phyloP scores from a whole-genome alignment of 495 filamentous ascomycete genomes.

The Penicillium egyptiacum region DNA sequence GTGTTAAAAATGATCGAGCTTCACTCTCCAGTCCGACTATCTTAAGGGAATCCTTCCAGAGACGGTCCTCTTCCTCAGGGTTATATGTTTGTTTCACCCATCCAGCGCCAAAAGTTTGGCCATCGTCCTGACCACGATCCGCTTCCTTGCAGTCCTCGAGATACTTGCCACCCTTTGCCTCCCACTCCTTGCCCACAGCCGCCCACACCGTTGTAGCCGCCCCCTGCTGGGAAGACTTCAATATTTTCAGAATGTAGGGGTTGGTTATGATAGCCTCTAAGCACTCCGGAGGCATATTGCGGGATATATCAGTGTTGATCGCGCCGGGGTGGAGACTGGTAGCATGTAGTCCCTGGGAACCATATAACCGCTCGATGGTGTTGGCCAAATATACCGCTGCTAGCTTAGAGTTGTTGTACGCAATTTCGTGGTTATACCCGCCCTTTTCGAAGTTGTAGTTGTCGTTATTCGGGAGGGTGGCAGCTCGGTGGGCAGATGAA shows the following conservation, averaged over 20 bases:
- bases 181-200: conserved; percentile 37
- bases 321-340: conserved; percentile 41
- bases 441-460: conserved; percentile 29
- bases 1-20: background rate
- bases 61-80: conserved; percentile 30
- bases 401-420: conserved; percentile 37
- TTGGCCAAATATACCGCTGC: conserved; percentile 41
- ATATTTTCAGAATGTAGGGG: conserved; percentile 18
- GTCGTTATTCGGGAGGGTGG: conserved; percentile 18
- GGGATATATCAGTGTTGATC: conserved; percentile 2
- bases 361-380: conserved; percentile 42
- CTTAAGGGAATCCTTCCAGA: conserved; percentile 42
- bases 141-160: conserved; percentile 34
- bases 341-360: conserved; percentile 36
- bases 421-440: conserved; percentile 30
- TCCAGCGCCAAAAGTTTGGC: conserved; percentile 25
- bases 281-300: conserved; percentile 9
- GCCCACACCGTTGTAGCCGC: conserved; percentile 47
- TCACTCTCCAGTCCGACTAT: conserved; percentile 30
- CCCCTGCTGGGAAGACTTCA: conserved; percentile 37
- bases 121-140: conserved; percentile 13
- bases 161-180: conserved; percentile 44
- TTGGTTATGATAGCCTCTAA: conserved; percentile 20
- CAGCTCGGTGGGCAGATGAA: conserved; percentile 35
- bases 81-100: conserved; percentile 37